These are phyloP conservation scores for Flaveria floridana DNA, from an alignment of 140 eudicot genomes.

Conservation along the genomic window DNA sequence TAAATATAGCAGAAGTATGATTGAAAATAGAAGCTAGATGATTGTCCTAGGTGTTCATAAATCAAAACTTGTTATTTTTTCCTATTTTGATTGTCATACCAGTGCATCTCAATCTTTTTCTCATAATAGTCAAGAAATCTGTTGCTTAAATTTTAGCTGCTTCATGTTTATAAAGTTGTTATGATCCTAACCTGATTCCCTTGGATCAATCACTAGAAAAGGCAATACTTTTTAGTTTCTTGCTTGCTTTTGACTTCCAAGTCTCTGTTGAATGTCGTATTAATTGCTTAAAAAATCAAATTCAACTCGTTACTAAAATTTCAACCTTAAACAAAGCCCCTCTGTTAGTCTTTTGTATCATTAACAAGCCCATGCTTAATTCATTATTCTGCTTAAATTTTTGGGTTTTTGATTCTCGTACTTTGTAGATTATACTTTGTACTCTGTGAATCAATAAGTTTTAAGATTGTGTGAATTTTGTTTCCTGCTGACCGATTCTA, in stretches of 20 bases:
- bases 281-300: background rate
- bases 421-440: slow-evolving; percentile 1
- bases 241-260: background rate
- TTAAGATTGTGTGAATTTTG: background rate
- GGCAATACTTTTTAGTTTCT: background rate
- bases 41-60: background rate
- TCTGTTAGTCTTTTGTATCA: background rate
- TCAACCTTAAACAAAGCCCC: background rate
- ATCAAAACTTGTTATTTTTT: background rate
- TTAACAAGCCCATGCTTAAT: background rate
- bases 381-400: background rate
- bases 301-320: background rate
- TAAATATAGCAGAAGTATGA: background rate
- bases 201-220: slow-evolving; percentile 16
- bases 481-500: background rate
- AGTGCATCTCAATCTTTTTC: background rate
- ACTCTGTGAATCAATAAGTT: background rate
- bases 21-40: background rate
- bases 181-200: background rate
- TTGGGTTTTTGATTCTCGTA: background rate
- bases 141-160: background rate
- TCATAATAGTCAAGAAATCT: background rate
- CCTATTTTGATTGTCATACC: background rate
- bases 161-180: background rate
- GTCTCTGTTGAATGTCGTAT: background rate